Evolutionary conservation across 345 rosid genomes (phyloP).

Genomic region (Gossypium ekmanianum): DNA sequence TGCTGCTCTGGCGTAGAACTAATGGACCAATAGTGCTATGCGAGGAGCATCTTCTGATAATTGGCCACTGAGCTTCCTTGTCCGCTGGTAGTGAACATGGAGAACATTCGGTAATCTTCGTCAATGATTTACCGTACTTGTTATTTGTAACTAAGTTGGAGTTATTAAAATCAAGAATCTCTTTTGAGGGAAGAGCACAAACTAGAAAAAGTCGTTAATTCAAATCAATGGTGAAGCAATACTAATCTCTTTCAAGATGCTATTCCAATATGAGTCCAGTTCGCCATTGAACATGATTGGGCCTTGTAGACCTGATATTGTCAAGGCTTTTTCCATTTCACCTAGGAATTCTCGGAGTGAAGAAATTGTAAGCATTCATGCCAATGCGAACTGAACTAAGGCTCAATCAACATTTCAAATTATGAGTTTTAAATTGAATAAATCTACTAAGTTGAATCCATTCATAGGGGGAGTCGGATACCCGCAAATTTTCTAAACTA

Average conservation of each 20-base stretch:
- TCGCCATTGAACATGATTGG: neutral
- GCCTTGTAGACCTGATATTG: neutral
- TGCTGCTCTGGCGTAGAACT: neutral
- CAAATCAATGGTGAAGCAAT: neutral
- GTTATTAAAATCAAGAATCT: neutral
- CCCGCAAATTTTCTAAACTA: accelerated
- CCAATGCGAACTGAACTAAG: no score
- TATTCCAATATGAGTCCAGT: neutral
- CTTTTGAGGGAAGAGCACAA: neutral
- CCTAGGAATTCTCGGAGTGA: no score
- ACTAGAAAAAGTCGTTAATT: neutral
- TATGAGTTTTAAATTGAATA: no score
- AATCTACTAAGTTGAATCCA: no score
- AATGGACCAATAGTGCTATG: neutral
- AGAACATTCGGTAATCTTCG: neutral
- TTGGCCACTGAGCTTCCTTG: neutral
- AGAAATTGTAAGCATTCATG: no score
- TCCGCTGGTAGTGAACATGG: neutral
- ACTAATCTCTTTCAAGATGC: neutral
- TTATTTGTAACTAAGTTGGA: neutral
- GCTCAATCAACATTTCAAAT: no score
- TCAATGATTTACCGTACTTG: neutral
- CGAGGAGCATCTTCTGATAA: conserved; percentile 1
- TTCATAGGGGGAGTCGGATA: no score
- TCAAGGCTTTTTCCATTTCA: neutral